Evolutionary conservation across 2,329 filamentous ascomycete genomes (phyloP), one percentile per base, ranked within the genome.

Genomic region (Aurifilum marmelostoma): DNA sequence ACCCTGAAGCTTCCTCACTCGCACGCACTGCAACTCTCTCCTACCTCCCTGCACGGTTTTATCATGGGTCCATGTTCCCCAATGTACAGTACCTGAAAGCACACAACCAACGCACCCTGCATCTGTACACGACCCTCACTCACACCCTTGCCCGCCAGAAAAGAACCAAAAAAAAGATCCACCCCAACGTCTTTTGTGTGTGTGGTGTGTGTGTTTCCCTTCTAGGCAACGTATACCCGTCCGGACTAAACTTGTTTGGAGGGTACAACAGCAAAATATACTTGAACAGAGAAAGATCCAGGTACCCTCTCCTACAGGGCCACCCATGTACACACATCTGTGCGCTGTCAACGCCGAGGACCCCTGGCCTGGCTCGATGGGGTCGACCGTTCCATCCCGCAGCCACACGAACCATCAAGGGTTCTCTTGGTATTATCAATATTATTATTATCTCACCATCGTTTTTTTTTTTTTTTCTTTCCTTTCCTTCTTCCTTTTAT

Each of bases 301-400:
- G 34, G 34, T 34, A 34, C 34, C 34, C 8, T 34, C 4, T 34
- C 34, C 8, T 34, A 34, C 34, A 34, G 4, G 34, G 34, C 29
- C 18, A 27, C 9, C 63, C 50, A 65, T n/a, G 64, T 59, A 59
- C 64, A 66, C 16, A 47, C 6, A 47, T 47, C 7, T 47, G 18
- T 47, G n/a, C 47, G 64, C 64, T 66, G 64, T 60, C 64, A 66
- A 37, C 34, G 37, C 64, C 27, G 41, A 43, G 27, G 32, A 4
- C 37, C 60, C 37, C 27, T 4, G 56, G 29, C 29, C 66, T 50
- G 62, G 29, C 43, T 61, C 12, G 50, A 29, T 14, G 52, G 37
- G 34, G 18, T 47, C 63, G 29, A 61, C 52, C 41, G 59, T 66
- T 68, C 52, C 69, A 71, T 69, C 69, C 62, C 69, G 63, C 50